Conservation (phyloP, 306 rosid genomes). For the Prunus campanulata region DNA sequence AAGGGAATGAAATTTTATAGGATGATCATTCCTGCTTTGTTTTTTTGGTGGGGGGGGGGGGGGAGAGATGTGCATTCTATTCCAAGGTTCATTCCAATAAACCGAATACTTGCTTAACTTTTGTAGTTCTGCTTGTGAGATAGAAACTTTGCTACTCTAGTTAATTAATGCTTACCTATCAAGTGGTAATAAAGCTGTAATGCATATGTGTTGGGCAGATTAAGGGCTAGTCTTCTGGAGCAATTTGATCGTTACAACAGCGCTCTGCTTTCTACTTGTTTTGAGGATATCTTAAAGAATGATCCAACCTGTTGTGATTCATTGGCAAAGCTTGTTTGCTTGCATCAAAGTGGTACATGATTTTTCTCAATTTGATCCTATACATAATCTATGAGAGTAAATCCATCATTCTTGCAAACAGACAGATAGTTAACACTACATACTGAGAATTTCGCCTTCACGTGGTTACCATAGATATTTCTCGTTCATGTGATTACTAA, state of each 20-base stretch:
- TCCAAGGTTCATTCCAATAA: background rate
- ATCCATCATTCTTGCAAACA: background rate
- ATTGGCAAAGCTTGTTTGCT: conserved; percentile 61
- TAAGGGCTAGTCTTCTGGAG: conserved; percentile 57
- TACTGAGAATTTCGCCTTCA: background rate
- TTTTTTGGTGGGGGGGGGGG: background rate
- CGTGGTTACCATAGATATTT: background rate
- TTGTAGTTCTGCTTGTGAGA: background rate
- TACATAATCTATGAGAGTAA: background rate
- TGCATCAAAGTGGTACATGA: conserved; percentile 64
- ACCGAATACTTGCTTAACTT: background rate
- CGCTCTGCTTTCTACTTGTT: conserved; percentile 33
- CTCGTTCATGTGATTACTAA: background rate
- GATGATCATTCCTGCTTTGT: background rate
- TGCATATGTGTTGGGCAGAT: conserved; percentile 40
- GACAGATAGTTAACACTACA: background rate
- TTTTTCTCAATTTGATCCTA: conserved; percentile 11
- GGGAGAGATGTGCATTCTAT: background rate
- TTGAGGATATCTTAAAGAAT: conserved; percentile 65
- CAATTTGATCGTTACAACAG: conserved; percentile 48
- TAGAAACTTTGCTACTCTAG: background rate
- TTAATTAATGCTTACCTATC: conserved; percentile 10
- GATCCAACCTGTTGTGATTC: conserved; percentile 68
- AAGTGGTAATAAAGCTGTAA: background rate
- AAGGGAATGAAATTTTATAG: too few relatives aligned